phyloP scores from a whole-genome alignment of 805 yeast species.

The Huiozyma sinensis region DNA sequence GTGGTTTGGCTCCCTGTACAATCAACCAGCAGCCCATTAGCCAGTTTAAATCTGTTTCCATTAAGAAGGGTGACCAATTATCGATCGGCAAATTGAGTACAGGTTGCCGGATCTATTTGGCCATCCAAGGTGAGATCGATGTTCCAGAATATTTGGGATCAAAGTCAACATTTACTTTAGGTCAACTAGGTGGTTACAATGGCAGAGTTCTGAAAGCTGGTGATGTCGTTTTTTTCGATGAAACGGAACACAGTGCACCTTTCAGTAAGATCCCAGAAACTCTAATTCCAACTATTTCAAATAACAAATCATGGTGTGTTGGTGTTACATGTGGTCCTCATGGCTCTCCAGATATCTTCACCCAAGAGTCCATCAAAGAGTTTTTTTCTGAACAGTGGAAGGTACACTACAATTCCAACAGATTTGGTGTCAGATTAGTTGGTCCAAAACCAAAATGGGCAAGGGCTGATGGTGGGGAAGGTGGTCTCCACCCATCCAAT shows the following conservation, averaged over 20 bases:
- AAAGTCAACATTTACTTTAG: conserved; percentile 92
- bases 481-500: conserved; percentile 97
- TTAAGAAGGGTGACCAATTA: conserved; percentile 67
- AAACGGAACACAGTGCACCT: conserved; percentile 57
- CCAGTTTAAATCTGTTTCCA: conserved; percentile 63
- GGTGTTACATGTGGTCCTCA: conserved; percentile 97
- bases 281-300: conserved; percentile 25
- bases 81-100: conserved; percentile 67
- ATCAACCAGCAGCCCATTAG: conserved; percentile 47
- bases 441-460: conserved; percentile 99
- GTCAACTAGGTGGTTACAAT: conserved; percentile 85
- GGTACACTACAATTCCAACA: conserved; percentile 91
- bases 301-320: conserved; percentile 52
- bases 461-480: conserved; percentile 92
- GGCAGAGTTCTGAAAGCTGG: conserved; percentile 89
- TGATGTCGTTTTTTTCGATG: conserved; percentile 81
- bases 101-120: conserved; percentile 86
- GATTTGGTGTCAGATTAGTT: conserved; percentile 88
- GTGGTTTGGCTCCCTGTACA: conserved; percentile 65
- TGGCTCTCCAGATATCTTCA: conserved; percentile 93
- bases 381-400: conserved; percentile 81
- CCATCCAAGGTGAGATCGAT: conserved; percentile 88
- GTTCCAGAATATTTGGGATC: conserved; percentile 91
- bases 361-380: conserved; percentile 56
- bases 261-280: conserved; percentile 42